A percentile compares a stretch with the other conserved stretches of the same genome.
phyloP scores from a whole-genome alignment of 352 stramenopile species.

The Phytophthora nicotianae region DNA sequence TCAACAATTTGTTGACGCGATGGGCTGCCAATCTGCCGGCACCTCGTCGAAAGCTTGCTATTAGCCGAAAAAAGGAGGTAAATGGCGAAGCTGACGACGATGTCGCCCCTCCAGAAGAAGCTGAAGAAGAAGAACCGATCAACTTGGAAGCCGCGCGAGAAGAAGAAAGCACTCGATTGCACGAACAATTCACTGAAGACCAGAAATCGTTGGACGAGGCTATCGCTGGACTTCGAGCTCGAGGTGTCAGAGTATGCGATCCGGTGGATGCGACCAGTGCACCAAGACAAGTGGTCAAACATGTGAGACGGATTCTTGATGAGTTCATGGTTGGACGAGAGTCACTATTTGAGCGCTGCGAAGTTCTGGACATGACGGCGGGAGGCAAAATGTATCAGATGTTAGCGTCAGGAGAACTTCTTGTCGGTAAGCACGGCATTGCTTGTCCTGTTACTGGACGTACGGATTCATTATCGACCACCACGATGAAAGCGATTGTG shows the following conservation, averaged over 20 bases:
- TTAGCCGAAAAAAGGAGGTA: conserved; percentile 27
- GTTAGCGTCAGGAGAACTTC: conserved; percentile 47
- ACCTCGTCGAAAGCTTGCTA: conserved; percentile 30
- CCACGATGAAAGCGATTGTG: conserved; percentile 24
- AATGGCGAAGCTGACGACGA: conserved; percentile 16
- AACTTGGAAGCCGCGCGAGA: conserved; percentile 47
- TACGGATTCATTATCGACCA: conserved; percentile 6
- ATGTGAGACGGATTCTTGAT: conserved; percentile 29
- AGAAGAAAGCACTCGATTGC: conserved; percentile 47
- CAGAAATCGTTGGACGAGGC: conserved; percentile 40
- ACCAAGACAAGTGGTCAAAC: conserved; percentile 45
- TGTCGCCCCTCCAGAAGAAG: conserved; percentile 6
- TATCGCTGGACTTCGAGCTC: conserved; percentile 39
- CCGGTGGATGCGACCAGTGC: conserved; percentile 34
- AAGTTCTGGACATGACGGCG: conserved; percentile 33
- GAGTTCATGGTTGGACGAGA: conserved; percentile 42
- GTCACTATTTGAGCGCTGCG: conserved; percentile 51
- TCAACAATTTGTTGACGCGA: conserved; percentile 35
- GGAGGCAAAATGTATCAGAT: conserved; percentile 13
- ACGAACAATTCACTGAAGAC: conserved; percentile 52
- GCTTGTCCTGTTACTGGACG: conserved; percentile 45
- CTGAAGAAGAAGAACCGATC: conserved; percentile 15
- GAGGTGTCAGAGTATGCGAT: conserved; percentile 40
- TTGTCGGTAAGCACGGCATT: conserved; percentile 60
- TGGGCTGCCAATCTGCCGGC: conserved; percentile 38